Percentiles rank a stretch among this genome's conserved stretches.
Evolutionary conservation across 352 stramenopile genomes (phyloP).

Genomic region (Thalassiosira exigua): DNA sequence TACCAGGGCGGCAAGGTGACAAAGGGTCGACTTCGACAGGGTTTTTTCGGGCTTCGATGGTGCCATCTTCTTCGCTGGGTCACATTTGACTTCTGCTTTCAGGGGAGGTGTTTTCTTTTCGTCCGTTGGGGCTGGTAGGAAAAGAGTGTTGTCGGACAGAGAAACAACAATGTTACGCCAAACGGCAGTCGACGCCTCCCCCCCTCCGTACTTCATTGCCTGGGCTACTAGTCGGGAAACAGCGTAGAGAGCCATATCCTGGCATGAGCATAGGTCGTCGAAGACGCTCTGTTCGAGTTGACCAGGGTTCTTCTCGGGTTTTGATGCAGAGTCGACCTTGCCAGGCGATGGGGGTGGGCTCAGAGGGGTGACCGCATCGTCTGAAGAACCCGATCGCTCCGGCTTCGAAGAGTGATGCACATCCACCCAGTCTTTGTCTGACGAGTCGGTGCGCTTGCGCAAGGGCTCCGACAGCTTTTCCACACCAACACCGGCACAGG

Average conservation of each 20-base stretch:
- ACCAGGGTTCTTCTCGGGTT: not conserved
- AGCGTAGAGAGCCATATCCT: constrained; percentile 72
- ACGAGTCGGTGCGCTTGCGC: constrained; percentile 51
- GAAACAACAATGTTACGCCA: constrained; percentile 70
- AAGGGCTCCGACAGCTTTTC: not conserved
- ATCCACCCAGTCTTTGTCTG: constrained; percentile 69
- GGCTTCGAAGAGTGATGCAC: constrained; percentile 44
- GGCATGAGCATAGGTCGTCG: constrained; percentile 64
- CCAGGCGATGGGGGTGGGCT: not conserved
- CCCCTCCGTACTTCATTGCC: constrained; percentile 80
- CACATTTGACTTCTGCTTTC: not conserved
- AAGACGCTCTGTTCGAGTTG: constrained; percentile 37
- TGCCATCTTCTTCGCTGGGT: not conserved
- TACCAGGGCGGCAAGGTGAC: constrained; percentile 73
- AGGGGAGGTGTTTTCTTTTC: not conserved
- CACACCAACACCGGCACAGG: too few relatives aligned
- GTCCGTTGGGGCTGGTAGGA: not conserved
- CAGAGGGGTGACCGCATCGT: not conserved
- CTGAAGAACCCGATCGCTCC: not conserved
- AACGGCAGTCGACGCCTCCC: constrained; percentile 74
- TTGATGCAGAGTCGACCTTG: not conserved
- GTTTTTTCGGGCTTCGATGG: constrained; percentile 8
- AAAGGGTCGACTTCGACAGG: constrained; percentile 60
- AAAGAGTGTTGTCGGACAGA: constrained; percentile 27
- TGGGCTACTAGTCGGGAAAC: constrained; percentile 73